Evolutionary conservation across 2,329 filamentous ascomycete species (phyloP).

Genomic region (Neonectria neomacrospora): DNA sequence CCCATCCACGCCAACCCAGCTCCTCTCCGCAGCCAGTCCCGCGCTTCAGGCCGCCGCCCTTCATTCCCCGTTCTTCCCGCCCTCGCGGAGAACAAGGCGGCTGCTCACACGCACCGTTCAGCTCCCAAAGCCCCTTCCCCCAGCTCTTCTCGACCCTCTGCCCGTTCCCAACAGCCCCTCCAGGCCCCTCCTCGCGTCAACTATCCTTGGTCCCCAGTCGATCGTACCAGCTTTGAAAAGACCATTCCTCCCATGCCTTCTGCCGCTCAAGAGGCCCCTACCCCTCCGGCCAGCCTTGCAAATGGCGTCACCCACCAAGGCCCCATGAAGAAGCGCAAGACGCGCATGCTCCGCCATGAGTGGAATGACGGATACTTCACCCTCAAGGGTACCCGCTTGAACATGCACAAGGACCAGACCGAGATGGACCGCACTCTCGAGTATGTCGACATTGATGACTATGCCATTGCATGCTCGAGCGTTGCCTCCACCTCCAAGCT

Average conservation of each 20-base stretch:
- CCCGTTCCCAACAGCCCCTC: constrained; percentile 51
- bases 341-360: constrained; percentile 87
- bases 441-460: constrained; percentile 89
- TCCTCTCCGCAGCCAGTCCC: constrained; percentile 62
- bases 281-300: constrained; percentile 48
- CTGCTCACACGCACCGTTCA: constrained; percentile 51
- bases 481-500: constrained; percentile 82
- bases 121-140: constrained; percentile 49
- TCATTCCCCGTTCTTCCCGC: constrained; percentile 75
- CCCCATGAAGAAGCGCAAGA: constrained; percentile 95
- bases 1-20: constrained; percentile 48
- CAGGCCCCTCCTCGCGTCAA: constrained; percentile 65
- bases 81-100: constrained; percentile 72
- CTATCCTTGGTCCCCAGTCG: constrained; percentile 66
- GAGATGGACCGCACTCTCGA: constrained; percentile 71
- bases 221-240: constrained; percentile 59
- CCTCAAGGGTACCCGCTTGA: constrained; percentile 78
- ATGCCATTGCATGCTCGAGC: constrained; percentile 85
- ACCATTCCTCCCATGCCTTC: constrained; percentile 53
- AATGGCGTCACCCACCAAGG: constrained; percentile 78
- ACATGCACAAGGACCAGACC: constrained; percentile 76
- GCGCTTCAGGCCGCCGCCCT: constrained; percentile 70
- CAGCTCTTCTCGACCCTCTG: constrained; percentile 51
- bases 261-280: constrained; percentile 43
- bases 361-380: constrained; percentile 95